Evolutionary conservation across 2,329 filamentous ascomycete species (phyloP), one percentile per base, ranked within the genome.

Genomic region (Calonectria pauciramosa): DNA sequence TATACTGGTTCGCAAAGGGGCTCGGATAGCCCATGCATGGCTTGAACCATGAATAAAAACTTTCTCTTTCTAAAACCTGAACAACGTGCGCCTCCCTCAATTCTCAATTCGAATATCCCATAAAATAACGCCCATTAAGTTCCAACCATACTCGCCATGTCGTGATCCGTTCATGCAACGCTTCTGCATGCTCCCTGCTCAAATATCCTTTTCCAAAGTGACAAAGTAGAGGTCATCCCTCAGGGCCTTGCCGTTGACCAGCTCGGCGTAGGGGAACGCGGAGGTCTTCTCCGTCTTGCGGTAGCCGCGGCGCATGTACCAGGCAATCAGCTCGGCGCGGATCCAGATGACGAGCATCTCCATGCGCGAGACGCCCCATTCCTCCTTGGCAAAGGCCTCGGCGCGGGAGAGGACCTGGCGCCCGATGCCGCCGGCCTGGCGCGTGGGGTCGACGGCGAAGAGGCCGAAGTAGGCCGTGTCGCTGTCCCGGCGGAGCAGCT

Each of bases 231-330:
- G 79, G 68, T 88, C 88, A 54, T 89, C 85, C 68, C 85, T 79
- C 75, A 88, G 68, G 1, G 83, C 84, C 73, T 73, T 78, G 0
- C 84, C 85, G 41, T 83, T 84, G 2, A 80, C 80, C n/a, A 86
- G 80, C 3, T 85, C 66, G 0, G 78, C 80, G 51, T 87, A 87
- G 0, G 88, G 88, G 63, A 89, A 89, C 5, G 86, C 85, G 69
- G 75, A 79, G 73, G 77, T 86, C 80, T 85, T 82, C 8, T 84
- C 86, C 6, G 86, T 87, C 68, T 73, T 76, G 23, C 28, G 41
- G 68, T 89, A 90, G 0, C 88, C 88, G 28, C 86, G 78, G 7
- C 87, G 80, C 10, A 83, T 59, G 70, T 90, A 90, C 85, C 87
- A 90, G 23, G 82, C 78, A 59, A 89, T 86, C 56, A 90, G 79